These are phyloP conservation scores for Guadua angustifolia DNA, from an alignment of 176 grass and related monocot species.

Conservation along the genomic window DNA sequence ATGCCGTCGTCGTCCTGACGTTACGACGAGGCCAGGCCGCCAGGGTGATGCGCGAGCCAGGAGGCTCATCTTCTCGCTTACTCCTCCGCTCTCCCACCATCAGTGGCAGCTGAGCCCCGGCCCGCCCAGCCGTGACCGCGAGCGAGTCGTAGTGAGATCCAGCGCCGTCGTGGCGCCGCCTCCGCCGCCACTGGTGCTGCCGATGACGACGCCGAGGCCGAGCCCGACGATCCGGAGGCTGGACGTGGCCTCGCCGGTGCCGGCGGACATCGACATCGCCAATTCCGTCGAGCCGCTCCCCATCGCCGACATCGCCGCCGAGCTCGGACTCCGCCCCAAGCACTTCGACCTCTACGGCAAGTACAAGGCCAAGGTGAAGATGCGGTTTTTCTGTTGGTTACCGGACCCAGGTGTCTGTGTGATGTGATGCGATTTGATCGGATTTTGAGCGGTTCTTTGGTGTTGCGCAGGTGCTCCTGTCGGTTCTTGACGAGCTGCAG, in stretches of 20 bases:
- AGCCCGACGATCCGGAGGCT: constrained; percentile 74
- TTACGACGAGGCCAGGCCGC: neutral
- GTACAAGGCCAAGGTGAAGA: constrained; percentile 93
- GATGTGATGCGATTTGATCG: constrained; percentile 13
- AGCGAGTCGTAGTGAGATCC: constrained; percentile 44
- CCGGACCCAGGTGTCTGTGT: neutral
- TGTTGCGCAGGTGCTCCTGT: constrained; percentile 68
- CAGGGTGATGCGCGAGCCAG: neutral
- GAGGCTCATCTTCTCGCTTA: neutral
- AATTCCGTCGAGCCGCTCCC: constrained; percentile 80
- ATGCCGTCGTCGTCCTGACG: constrained; percentile 38
- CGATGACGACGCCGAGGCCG: constrained; percentile 40
- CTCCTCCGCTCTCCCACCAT: constrained; percentile 34
- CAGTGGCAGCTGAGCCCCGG: constrained; percentile 27
- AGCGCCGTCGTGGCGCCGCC: constrained; percentile 43
- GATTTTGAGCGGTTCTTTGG: neutral
- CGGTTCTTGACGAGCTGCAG: constrained; percentile 66
- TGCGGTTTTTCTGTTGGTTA: neutral
- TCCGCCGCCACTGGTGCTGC: constrained; percentile 12
- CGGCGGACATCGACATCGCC: constrained; percentile 96
- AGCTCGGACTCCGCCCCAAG: constrained; percentile 68
- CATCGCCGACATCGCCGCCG: constrained; percentile 72
- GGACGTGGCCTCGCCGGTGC: constrained; percentile 79
- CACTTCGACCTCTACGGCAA: constrained; percentile 96
- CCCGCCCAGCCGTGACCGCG: neutral